These are phyloP conservation scores for Phaeosphaeriaceae sp. DNA, from an alignment of 2,329 filamentous ascomycete species.

Conservation along the genomic window DNA sequence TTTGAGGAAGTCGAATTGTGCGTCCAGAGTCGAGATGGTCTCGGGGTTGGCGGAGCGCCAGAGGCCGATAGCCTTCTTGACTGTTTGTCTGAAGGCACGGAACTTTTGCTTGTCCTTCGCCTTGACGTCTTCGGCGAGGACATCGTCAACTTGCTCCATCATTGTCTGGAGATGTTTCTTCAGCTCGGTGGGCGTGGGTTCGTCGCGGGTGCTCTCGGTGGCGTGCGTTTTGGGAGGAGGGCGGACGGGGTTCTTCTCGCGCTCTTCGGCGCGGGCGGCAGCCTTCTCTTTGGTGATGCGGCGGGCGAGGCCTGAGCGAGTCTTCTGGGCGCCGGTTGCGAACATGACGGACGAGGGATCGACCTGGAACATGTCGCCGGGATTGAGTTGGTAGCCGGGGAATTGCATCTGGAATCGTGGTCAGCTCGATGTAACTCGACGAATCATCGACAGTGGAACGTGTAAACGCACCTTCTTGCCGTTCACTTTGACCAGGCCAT, in stretches of 20 bases:
- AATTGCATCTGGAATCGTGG: constrained; percentile 74
- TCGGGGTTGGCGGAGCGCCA: constrained; percentile 52
- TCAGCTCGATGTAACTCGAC: constrained; percentile 2
- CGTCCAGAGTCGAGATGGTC: constrained; percentile 54
- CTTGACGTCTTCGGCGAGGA: constrained; percentile 65
- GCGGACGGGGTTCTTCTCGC: constrained; percentile 26
- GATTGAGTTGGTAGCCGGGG: constrained; percentile 92
- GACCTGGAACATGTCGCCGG: constrained; percentile 98
- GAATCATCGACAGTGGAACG: neutral
- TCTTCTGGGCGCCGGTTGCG: constrained; percentile 79
- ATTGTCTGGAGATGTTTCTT: constrained; percentile 45
- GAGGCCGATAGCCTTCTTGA: constrained; percentile 68
- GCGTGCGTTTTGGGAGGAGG: constrained; percentile 13
- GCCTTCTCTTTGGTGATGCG: constrained; percentile 37
- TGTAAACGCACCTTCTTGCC: constrained; percentile 77
- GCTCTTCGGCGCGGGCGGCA: constrained; percentile 36
- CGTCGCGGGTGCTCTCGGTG: constrained; percentile 21
- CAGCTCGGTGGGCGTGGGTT: constrained; percentile 38
- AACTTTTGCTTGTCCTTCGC: constrained; percentile 79
- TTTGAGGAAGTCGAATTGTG: constrained; percentile 56
- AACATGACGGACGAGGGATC: constrained; percentile 86
- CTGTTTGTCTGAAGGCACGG: constrained; percentile 72
- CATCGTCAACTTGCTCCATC: constrained; percentile 62
- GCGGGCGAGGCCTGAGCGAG: constrained; percentile 37
- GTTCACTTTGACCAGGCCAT: constrained; percentile 94